Base-by-base conservation (phyloP, 1,139 yeast genomes). In the Pichia sp. region DNA sequence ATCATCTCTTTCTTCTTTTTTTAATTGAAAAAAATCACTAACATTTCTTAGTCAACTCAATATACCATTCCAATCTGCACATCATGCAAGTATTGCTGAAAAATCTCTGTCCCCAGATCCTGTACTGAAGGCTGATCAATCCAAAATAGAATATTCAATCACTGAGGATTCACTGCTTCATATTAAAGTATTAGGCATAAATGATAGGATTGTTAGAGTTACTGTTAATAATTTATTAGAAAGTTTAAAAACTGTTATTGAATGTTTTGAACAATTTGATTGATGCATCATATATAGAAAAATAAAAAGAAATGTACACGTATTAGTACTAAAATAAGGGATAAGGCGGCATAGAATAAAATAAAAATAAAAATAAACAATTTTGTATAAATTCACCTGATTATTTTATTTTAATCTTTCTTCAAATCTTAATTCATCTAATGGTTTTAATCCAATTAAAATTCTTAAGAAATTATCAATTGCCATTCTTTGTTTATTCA, bases 401-500 rank as follows among this genome's bases (percentile, higher is more conserved):
- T 31, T 67, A 76, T 59, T 74, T 31, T 67, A 76, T 59, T 74
- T 67, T 61, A 88, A 76, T 74, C 96, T 86, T 73, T 90, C 98
- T 73, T 91, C 97, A 61, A 91, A 87, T 76, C 96, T 84, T 73
- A 91, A 81, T 70, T 91, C 98, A 71, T 89, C 90, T 67, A 84
- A 80, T 58, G 95, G 81, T 56, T 95, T 95, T 63, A 91, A 80
- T 49, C 98, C 98, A 59, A 90, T 89, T 67, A 91, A 78, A 60
- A 89, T 83, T 69, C 96, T 84, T 72, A 91, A 75, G 69, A 91
- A 81, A 77, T 90, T 91, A 74, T 91, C 97, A 62, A 91, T 75
- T 48, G 95, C 96, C 65, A 84, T 80, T 69, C 96, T 85, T 76
- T 91, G 98, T 74, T 90, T 91, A 80, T 89, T 91, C 68, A 91